phyloP scores from a whole-genome alignment of 2,329 filamentous ascomycete species.

The Arthrobotrys entomopaga region DNA sequence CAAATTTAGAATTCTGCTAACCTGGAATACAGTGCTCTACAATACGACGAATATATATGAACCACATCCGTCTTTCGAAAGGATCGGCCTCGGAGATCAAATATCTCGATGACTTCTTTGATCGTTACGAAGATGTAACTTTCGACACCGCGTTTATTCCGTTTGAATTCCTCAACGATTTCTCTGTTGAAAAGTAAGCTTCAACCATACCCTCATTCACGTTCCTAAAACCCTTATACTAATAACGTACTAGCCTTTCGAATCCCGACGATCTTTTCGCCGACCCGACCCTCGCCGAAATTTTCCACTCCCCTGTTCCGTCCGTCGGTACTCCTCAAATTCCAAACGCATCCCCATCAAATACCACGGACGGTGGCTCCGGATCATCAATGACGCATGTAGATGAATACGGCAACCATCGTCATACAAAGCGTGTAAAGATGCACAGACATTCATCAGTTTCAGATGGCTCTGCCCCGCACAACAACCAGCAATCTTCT shows the following conservation, averaged over 20 bases:
- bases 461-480: slow-evolving; percentile 43
- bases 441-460: slow-evolving; percentile 47
- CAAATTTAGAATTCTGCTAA: neutral
- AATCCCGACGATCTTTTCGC: slow-evolving; percentile 53
- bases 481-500: slow-evolving; percentile 46
- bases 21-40: slow-evolving; percentile 39
- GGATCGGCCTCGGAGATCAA: slow-evolving; percentile 58
- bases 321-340: slow-evolving; percentile 53
- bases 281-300: slow-evolving; percentile 52
- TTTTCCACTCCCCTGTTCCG: slow-evolving; percentile 52
- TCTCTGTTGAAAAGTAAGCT: slow-evolving; percentile 53
- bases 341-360: slow-evolving; percentile 47
- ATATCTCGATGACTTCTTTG: slow-evolving; percentile 56
- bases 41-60: slow-evolving; percentile 52
- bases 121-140: slow-evolving; percentile 52
- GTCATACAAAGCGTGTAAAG: slow-evolving; percentile 45
- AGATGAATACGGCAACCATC: slow-evolving; percentile 47
- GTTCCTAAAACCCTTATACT: neutral
- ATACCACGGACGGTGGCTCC: slow-evolving; percentile 49
- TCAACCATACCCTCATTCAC: neutral
- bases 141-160: slow-evolving; percentile 53
- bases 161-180: slow-evolving; percentile 52
- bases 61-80: slow-evolving; percentile 56
- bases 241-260: slow-evolving; percentile 31
- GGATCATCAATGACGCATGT: slow-evolving; percentile 49